Evolutionary conservation across 345 rosid genomes (phyloP), one percentile per base, ranked within the genome.

Genomic region (rapeseed (Brassica napus)): DNA sequence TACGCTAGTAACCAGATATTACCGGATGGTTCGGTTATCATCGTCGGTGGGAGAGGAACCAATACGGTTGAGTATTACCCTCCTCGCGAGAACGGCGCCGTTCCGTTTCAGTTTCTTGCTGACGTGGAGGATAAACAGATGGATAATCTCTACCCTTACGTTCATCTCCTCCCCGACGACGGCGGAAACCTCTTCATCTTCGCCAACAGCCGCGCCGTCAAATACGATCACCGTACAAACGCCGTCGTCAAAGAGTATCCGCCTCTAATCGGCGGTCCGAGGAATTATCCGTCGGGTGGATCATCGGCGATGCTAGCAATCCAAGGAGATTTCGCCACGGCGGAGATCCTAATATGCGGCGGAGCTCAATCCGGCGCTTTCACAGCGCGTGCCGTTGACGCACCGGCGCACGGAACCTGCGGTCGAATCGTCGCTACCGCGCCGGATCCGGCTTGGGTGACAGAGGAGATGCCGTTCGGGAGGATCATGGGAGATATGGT

Each of bases 401-500:
- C 86, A 1, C 90, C 90, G 0, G 88, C 89, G 26, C 86, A 69
- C 18, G 91, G 90, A 0, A 88, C 88, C 59, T 89, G 97, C 69
- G 97, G 97, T 0, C 76, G 97, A 10, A 87, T 89, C 9, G 69
- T 81, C 4, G 92, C 90, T 9, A 89, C 90, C 0, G 78, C 86
- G 0, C 54, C 71, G 28, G 72, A 83, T 3, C 90, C 93, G 10
- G 79, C 21, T 14, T 90, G 95, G 95, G 87, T 84, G 61, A 82
- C 90, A 91, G 98, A 92, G 83, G 90, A 84, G 69, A 94, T 94
- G 97, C 88, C 95, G 26, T 88, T 88, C 74, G 92, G 92, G 67
- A 86, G 98, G 79, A 84, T 92, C 83, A 94, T 89, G 97, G 97
- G 97, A 1, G 98, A 92, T 62, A 89, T 92, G 97, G 92, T 92